Evolutionary conservation across 2,329 filamentous ascomycete genomes (phyloP).

Genomic region (Neonectria punicea): DNA sequence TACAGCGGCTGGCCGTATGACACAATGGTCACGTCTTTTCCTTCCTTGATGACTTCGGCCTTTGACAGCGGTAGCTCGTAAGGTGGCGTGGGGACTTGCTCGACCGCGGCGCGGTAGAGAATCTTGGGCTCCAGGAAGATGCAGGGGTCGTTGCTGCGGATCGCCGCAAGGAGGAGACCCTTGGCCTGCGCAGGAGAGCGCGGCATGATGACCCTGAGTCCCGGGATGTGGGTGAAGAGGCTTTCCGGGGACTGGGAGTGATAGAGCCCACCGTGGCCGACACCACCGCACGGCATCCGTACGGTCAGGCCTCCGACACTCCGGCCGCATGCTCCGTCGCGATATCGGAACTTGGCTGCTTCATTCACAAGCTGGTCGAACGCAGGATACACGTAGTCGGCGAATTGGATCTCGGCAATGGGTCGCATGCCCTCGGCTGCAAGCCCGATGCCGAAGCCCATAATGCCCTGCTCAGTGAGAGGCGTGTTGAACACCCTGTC

Average conservation of each 20-base stretch:
- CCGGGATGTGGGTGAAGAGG: constrained; percentile 88
- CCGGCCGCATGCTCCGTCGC: constrained; percentile 68
- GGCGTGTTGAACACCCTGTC: constrained; percentile 97
- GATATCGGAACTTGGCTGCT: constrained; percentile 86
- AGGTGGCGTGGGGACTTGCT: constrained; percentile 84
- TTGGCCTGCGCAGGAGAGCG: constrained; percentile 90
- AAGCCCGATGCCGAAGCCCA: constrained; percentile 91
- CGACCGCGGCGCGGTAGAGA: constrained; percentile 88
- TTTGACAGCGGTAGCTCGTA: constrained; percentile 89
- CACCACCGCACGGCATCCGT: constrained; percentile 89
- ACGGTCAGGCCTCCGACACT: constrained; percentile 84
- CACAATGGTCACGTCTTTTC: constrained; percentile 83
- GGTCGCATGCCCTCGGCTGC: constrained; percentile 93
- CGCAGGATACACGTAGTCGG: constrained; percentile 92
- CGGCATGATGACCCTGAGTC: constrained; percentile 85
- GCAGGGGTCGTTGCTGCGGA: constrained; percentile 85
- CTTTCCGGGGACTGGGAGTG: constrained; percentile 91
- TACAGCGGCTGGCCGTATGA: constrained; percentile 93
- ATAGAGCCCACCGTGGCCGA: constrained; percentile 88
- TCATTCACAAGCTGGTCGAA: constrained; percentile 97
- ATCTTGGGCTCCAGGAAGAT: constrained; percentile 96
- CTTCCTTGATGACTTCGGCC: constrained; percentile 84
- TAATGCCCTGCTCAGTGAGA: constrained; percentile 91
- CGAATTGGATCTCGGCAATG: constrained; percentile 94
- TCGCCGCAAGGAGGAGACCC: constrained; percentile 80